Evolutionary conservation across 73 alveolate species (phyloP), one percentile per base, ranked within the genome.

Genomic region (Halteria grandinella): DNA sequence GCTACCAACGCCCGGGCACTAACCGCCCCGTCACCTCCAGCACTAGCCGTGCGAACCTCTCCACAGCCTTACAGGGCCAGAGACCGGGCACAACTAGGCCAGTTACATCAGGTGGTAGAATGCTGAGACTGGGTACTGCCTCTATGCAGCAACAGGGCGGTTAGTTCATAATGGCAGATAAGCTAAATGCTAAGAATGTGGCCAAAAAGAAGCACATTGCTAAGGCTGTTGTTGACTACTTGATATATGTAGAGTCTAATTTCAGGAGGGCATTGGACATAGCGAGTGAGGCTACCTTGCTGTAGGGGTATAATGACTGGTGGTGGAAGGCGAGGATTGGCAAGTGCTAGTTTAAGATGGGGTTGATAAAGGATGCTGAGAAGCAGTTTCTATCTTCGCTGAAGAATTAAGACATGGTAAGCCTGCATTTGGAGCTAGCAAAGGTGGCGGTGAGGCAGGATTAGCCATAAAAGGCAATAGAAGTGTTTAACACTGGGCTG

Each of bases 311-410:
- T 60, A 79, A 95, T 58, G 99, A 97, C 81, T 97, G 99, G 99
- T 97, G 99, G 99, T 97, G 99, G 99, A 97, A 95, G 75, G 98
- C 95, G 63, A 87, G 99, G 64, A 86, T 97, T 34, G 99, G 99
- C 54, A 97, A 97, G 82, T 93, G 95, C 71, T 90, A 95, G 83
- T 91, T 92, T 63, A 97, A 95, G 89, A 75, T 91, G 79, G 99
- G 99, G n/a, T 75, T 97, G 60, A 83, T 95, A 51, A 91, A 95
- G 44, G 99, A 97, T 31, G 98, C 99, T 5, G 99, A 97, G 73
- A 97, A 94, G 81, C 98, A 97, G 86, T 91, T 97, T 69, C 69
- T 70, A 74, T 86, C 98, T 36, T 92, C 99, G 8, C 78, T 94
- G 54, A 95, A 97, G 84, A 66, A 86, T 44, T 89, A 97, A 89